A percentile compares a stretch with the other conserved stretches of the same genome.
phyloP scores from a whole-genome alignment of 2,329 filamentous ascomycete genomes.

The Amylocarpus encephaloides region DNA sequence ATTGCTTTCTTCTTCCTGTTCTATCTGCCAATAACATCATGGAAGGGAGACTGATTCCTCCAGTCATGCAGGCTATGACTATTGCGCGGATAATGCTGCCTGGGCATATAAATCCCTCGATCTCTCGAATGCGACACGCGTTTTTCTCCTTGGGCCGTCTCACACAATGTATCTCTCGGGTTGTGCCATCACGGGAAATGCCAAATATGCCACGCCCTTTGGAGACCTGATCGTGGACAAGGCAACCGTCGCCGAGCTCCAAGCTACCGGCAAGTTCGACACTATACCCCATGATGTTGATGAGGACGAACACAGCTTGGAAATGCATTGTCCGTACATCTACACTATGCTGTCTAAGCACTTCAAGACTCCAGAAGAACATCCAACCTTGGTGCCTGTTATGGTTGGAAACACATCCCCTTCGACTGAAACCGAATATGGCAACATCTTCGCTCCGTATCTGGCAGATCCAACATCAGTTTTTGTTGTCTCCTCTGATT shows the following conservation, averaged over 20 bases:
- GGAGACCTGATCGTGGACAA: conserved; percentile 63
- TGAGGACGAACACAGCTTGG: conserved; percentile 82
- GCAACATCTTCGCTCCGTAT: conserved; percentile 68
- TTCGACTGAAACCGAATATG: conserved; percentile 60
- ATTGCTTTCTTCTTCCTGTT: background rate
- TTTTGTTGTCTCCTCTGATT: conserved; percentile 90
- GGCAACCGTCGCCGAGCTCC: conserved; percentile 45
- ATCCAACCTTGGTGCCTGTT: conserved; percentile 76
- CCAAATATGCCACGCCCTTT: conserved; percentile 66
- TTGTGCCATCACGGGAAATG: conserved; percentile 69
- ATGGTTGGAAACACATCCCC: conserved; percentile 71
- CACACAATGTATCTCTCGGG: conserved; percentile 77
- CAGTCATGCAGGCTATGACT: conserved; percentile 89
- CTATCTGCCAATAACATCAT: background rate
- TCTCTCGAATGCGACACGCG: conserved; percentile 71
- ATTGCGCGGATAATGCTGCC: conserved; percentile 85
- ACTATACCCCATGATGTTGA: conserved; percentile 63
- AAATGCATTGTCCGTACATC: conserved; percentile 95
- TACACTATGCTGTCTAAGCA: conserved; percentile 63
- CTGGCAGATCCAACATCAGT: conserved; percentile 67
- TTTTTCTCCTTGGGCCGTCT: conserved; percentile 90
- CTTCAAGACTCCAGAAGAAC: conserved; percentile 44
- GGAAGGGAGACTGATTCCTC: conserved; percentile 5
- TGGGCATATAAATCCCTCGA: conserved; percentile 92
- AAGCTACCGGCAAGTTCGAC: conserved; percentile 49